A percentile compares a stretch with the other conserved stretches of the same genome.
Evolutionary conservation across 352 stramenopile genomes (phyloP).

Genomic region (Globisporangium takayamanum): DNA sequence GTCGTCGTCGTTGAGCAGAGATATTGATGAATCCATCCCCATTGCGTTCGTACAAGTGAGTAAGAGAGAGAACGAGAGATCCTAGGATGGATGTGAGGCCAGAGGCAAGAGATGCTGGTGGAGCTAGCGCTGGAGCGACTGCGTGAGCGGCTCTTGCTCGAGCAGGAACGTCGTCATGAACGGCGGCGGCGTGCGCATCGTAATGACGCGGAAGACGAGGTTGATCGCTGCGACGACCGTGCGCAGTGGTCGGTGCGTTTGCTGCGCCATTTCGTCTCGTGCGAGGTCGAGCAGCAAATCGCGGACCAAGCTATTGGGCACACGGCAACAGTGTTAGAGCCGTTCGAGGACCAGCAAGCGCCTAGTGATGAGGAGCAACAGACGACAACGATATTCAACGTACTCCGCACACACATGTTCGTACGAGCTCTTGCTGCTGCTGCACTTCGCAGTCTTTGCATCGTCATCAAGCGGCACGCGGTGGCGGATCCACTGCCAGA

Average conservation of each 20-base stretch:
- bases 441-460: neutral
- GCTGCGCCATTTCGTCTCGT: constrained; percentile 19
- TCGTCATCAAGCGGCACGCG: constrained; percentile 29
- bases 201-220: constrained; percentile 54
- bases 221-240: constrained; percentile 43
- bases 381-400: too few relatives aligned
- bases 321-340: neutral
- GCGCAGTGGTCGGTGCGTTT: constrained; percentile 14
- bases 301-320: constrained; percentile 30
- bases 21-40: too few relatives aligned
- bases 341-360: neutral
- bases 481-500: constrained; percentile 85
- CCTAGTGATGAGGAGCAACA: too few relatives aligned
- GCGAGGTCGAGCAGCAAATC: constrained; percentile 35
- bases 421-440: neutral
- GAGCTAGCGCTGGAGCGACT: constrained; percentile 20
- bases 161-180: constrained; percentile 73
- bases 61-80: neutral
- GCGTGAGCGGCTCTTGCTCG: constrained; percentile 47
- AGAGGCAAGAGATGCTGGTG: too few relatives aligned
- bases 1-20: too few relatives aligned
- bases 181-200: constrained; percentile 40
- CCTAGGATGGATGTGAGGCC: neutral
- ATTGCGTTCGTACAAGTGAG: too few relatives aligned
- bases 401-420: constrained; percentile 33